Evolutionary conservation across 345 rosid genomes (phyloP), one percentile per base, ranked within the genome.

Genomic region (Clarkia xantiana): DNA sequence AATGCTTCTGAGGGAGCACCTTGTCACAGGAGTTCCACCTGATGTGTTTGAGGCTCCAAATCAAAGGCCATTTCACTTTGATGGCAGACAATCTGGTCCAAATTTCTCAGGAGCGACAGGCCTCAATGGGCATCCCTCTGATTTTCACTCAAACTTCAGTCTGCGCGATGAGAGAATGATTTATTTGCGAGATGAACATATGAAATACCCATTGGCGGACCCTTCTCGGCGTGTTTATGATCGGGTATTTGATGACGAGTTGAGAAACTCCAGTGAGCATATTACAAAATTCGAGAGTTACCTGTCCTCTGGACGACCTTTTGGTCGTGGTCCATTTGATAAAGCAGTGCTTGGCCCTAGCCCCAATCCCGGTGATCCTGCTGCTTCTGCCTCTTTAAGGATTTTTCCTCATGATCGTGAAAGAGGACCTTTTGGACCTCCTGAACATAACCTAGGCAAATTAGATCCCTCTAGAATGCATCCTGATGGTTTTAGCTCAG

Each of bases 231-330:
- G 41, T 23, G 51, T 45, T 54, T 53, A 49, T 53, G 71, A 57
- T 57, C 66, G 69, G 47, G 71, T 49, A 43, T 67, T 73, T 50
- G 78, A 79, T 16, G 78, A 59, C 53, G 76, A 76, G 65, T 51
- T 51, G 19, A 77, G 66, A 58, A 73, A 57, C 52, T 70, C 67
- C 23, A 60, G 77, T 43, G 65, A 71, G 69, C 62, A 78, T 36
- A 57, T 43, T 60, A 50, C 64, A 2, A 69, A 67, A 68, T 62
- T 56, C 58, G 74, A 66, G 20, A 36, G 62, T 49, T 52, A 58
- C 50, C 60, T 74, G 45, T 16, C 67, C 50, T 69, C 73, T 10
- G 68, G 73, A 7, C 64, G 75, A 54, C 59, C 78, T 11, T 47
- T 75, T 54, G 80, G 69, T 49, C 56, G 65, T 55, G 72, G 64